Conservation (phyloP, 2,329 filamentous ascomycete species). For the Neocucurbitaria cava region DNA sequence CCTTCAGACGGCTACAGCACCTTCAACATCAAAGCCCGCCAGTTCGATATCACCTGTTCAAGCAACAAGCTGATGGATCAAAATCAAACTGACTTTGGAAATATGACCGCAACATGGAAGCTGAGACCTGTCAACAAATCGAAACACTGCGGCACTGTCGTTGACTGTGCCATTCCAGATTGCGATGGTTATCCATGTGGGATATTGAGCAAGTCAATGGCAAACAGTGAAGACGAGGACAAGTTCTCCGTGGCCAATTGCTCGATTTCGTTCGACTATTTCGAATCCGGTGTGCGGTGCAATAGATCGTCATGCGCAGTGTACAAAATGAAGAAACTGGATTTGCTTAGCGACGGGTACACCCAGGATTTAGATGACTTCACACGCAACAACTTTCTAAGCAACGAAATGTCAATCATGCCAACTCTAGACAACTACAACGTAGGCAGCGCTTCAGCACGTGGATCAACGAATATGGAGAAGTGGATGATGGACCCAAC, state of each 20-base stretch:
- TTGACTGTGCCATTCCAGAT: not conserved
- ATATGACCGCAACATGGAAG: slow-evolving; percentile 26
- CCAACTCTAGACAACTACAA: slow-evolving; percentile 27
- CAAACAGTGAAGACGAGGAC: slow-evolving; percentile 1
- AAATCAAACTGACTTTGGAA: slow-evolving; percentile 7
- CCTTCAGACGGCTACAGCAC: slow-evolving; percentile 14
- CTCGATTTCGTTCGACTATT: slow-evolving; percentile 19
- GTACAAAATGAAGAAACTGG: slow-evolving; percentile 27
- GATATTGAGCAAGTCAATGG: slow-evolving; percentile 25
- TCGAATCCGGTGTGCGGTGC: slow-evolving; percentile 31
- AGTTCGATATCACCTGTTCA: slow-evolving; percentile 35
- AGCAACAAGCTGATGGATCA: slow-evolving; percentile 16
- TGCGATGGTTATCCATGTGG: slow-evolving; percentile 30
- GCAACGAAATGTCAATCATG: slow-evolving; percentile 15
- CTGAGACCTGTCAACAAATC: not conserved
- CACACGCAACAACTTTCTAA: slow-evolving; percentile 8
- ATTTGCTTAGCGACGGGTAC: slow-evolving; percentile 23
- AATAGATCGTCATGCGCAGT: slow-evolving; percentile 23
- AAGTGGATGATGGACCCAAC: slow-evolving; percentile 31
- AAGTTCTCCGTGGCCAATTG: slow-evolving; percentile 27
- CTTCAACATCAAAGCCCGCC: slow-evolving; percentile 32
- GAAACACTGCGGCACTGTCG: slow-evolving; percentile 2
- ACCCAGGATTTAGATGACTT: slow-evolving; percentile 13
- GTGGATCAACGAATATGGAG: slow-evolving; percentile 33
- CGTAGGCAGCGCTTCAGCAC: slow-evolving; percentile 4